A percentile compares a stretch with the other conserved stretches of the same genome.
These are phyloP conservation scores for Stygiomarasmius scandens DNA, from an alignment of 1,284 basidiomycete species.

Conservation along the genomic window DNA sequence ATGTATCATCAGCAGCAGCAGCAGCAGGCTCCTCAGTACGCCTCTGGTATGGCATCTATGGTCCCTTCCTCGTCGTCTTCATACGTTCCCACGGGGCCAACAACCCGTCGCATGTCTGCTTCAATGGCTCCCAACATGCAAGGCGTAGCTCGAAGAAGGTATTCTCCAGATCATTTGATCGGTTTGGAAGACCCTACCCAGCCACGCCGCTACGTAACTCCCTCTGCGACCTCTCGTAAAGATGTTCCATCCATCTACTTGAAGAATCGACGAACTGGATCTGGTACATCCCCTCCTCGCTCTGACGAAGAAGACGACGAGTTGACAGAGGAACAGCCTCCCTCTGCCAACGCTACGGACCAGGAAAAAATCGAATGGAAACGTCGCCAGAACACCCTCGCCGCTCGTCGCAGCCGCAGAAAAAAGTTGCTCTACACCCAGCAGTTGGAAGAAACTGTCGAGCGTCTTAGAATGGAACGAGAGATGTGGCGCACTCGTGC, in stretches of 20 bases:
- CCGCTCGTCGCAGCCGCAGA: constrained; percentile 76
- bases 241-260: constrained; percentile 44
- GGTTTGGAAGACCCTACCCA: constrained; percentile 48
- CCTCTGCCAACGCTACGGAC: constrained; percentile 50
- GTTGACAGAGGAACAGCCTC: constrained; percentile 40
- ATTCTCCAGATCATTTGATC: constrained; percentile 15
- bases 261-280: constrained; percentile 24
- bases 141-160: constrained; percentile 4
- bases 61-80: not conserved
- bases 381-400: constrained; percentile 81
- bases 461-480: constrained; percentile 48
- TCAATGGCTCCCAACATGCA: not conserved
- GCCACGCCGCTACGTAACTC: constrained; percentile 44
- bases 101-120: not conserved
- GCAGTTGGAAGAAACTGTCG: constrained; percentile 53
- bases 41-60: not conserved
- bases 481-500: constrained; percentile 57
- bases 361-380: constrained; percentile 77
- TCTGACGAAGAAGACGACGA: constrained; percentile 57
- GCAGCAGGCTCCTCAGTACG: not conserved
- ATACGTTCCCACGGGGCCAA: not conserved
- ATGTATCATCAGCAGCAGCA: not conserved
- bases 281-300: constrained; percentile 27
- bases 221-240: constrained; percentile 50
- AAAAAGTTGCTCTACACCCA: constrained; percentile 74